A percentile compares a stretch with the other conserved stretches of the same genome.
phyloP scores from a whole-genome alignment of 2,329 filamentous ascomycete species.

The Ustulina deusta region DNA sequence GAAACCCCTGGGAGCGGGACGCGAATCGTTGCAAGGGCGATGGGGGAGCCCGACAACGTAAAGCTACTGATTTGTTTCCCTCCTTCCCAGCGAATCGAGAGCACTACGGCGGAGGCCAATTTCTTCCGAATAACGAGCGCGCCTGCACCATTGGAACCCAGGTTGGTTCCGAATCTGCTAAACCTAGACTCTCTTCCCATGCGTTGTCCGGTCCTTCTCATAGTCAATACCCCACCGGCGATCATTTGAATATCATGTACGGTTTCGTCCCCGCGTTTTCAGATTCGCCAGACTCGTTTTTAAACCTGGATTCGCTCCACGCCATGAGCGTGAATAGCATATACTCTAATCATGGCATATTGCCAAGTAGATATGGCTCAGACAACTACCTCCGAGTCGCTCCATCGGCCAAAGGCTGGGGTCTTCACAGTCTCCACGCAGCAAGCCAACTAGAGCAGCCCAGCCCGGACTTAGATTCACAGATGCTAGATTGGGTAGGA shows the following conservation, averaged over 20 bases:
- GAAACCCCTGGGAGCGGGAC: neutral
- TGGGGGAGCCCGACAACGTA: neutral
- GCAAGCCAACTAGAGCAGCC: slow-evolving; percentile 22
- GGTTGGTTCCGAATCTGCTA: neutral
- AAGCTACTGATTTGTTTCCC: slow-evolving; percentile 3
- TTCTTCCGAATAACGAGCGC: slow-evolving; percentile 3
- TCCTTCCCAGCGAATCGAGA: slow-evolving; percentile 9
- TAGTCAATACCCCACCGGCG: slow-evolving; percentile 6
- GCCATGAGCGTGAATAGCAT: slow-evolving; percentile 10
- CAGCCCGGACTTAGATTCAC: slow-evolving; percentile 23
- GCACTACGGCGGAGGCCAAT: neutral
- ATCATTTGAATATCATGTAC: slow-evolving; percentile 23
- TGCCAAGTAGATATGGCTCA: slow-evolving; percentile 6
- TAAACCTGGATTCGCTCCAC: slow-evolving; percentile 29
- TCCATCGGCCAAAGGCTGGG: slow-evolving; percentile 40
- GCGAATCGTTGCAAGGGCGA: slow-evolving; percentile 2
- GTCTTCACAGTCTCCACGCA: slow-evolving; percentile 38
- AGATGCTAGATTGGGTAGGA: slow-evolving; percentile 35
- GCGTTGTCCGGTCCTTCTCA: slow-evolving; percentile 13
- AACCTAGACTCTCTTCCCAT: slow-evolving; percentile 16
- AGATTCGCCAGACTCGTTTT: neutral
- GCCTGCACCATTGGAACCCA: neutral
- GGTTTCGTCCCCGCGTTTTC: slow-evolving; percentile 9
- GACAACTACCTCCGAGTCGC: slow-evolving; percentile 40
- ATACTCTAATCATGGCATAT: slow-evolving; percentile 3